phyloP scores from a whole-genome alignment of 2,329 filamentous ascomycete species.

The Penicillium sclerotigenum region DNA sequence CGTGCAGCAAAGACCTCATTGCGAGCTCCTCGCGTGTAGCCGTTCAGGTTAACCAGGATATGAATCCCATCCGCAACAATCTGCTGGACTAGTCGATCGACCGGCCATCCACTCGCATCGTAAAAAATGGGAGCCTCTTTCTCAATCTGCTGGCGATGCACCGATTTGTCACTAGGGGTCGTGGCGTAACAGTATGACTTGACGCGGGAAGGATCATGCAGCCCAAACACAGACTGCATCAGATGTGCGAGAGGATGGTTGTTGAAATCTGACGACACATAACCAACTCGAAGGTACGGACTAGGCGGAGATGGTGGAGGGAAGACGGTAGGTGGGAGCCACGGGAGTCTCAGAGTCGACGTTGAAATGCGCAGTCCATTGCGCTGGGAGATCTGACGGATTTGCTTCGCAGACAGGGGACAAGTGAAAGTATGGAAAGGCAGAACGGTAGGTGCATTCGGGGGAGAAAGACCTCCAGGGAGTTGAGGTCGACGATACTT shows the following conservation, averaged over 20 bases:
- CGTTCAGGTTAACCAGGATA: slow-evolving; percentile 95
- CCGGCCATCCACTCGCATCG: slow-evolving; percentile 81
- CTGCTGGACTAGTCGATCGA: slow-evolving; percentile 78
- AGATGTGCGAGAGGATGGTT: slow-evolving; percentile 95
- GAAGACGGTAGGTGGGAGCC: slow-evolving; percentile 78
- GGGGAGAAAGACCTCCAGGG: slow-evolving; percentile 69
- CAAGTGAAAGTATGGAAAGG: slow-evolving; percentile 98
- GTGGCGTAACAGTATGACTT: slow-evolving; percentile 95
- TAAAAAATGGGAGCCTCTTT: slow-evolving; percentile 85
- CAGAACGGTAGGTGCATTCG: slow-evolving; percentile 86
- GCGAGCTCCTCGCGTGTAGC: slow-evolving; percentile 91
- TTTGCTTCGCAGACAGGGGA: slow-evolving; percentile 83
- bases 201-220: slow-evolving; percentile 71
- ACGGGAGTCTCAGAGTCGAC: slow-evolving; percentile 79
- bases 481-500: slow-evolving; percentile 71
- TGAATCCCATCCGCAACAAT: slow-evolving; percentile 87
- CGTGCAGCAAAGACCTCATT: slow-evolving; percentile 97
- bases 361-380: slow-evolving; percentile 92
- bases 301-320: slow-evolving; percentile 78
- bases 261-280: slow-evolving; percentile 97
- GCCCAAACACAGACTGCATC: slow-evolving; percentile 97
- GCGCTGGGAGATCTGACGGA: slow-evolving; percentile 89
- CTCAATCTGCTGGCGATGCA: slow-evolving; percentile 90
- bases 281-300: slow-evolving; percentile 85
- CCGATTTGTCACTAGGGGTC: slow-evolving; percentile 81